Percentiles rank a stretch among this genome's conserved stretches.
phyloP scores from a whole-genome alignment of 257 asterid species.

The Scutellaria baicalensis region DNA sequence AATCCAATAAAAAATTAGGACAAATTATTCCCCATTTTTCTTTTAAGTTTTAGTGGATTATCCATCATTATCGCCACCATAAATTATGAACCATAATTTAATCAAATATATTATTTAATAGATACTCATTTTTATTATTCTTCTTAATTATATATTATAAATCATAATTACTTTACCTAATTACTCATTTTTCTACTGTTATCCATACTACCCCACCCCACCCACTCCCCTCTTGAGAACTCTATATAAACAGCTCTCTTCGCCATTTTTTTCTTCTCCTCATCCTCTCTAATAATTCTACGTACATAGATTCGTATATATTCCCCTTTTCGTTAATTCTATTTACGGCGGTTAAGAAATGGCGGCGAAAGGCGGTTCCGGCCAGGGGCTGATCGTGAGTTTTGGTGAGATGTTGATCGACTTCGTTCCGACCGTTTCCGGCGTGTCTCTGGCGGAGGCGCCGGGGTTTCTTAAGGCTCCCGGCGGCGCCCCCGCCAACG shows the following conservation, averaged over 20 bases:
- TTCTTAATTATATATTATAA: no score
- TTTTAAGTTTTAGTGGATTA: constrained; percentile 13
- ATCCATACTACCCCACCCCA: not conserved
- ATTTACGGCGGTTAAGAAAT: not conserved
- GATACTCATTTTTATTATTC: not conserved
- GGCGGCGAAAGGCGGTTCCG: constrained; percentile 7
- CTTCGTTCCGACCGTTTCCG: constrained; percentile 88
- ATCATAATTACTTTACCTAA: not conserved
- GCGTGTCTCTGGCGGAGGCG: constrained; percentile 89
- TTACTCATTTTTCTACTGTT: not conserved
- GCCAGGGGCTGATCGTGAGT: constrained; percentile 52
- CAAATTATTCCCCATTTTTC: not conserved
- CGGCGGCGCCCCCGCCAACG: constrained; percentile 98
- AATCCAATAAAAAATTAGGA: constrained; percentile 3
- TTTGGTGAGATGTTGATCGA: constrained; percentile 97
- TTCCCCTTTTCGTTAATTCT: not conserved
- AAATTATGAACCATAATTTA: not conserved
- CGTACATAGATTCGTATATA: not conserved
- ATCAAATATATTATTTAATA: not conserved
- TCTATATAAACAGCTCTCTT: constrained; percentile 18
- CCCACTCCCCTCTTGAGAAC: not conserved
- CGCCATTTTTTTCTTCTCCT: not conserved
- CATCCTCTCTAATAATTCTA: not conserved
- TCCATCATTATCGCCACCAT: constrained; percentile 23
- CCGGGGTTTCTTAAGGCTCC: constrained; percentile 90